phyloP scores from a whole-genome alignment of 345 rosid species.

The Lumnitzera racemosa region DNA sequence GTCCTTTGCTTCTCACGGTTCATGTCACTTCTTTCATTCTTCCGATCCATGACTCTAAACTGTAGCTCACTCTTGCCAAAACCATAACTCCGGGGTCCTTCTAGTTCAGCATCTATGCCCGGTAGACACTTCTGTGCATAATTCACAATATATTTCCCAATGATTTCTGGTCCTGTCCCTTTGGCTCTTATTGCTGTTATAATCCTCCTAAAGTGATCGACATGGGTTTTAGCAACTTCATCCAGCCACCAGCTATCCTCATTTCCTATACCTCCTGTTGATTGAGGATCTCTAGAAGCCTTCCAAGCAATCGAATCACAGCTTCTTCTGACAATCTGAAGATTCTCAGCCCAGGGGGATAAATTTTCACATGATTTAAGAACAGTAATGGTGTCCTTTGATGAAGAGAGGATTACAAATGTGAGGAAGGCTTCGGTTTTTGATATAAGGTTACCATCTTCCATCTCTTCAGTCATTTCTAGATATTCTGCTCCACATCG shows the following conservation, averaged over 20 bases:
- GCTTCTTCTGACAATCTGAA: conserved; percentile 78
- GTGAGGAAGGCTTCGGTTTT: conserved; percentile 83
- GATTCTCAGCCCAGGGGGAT: conserved; percentile 88
- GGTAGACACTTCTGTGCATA: conserved; percentile 56
- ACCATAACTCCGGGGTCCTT: conserved; percentile 54
- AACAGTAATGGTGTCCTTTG: conserved; percentile 73
- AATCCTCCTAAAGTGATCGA: conserved; percentile 72
- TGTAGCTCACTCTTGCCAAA: conserved; percentile 54
- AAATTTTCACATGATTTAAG: conserved; percentile 59
- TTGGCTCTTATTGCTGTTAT: conserved; percentile 50
- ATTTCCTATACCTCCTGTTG: conserved; percentile 18
- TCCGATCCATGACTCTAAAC: conserved; percentile 34
- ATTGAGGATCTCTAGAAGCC: conserved; percentile 38
- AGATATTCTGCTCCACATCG: conserved; percentile 79
- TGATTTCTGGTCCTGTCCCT: conserved; percentile 41
- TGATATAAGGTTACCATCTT: conserved; percentile 71
- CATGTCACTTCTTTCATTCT: conserved; percentile 27
- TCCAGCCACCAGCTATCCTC: conserved; percentile 38
- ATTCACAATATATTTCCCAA: conserved; percentile 50
- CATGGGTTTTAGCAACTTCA: conserved; percentile 45
- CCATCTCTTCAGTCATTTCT: conserved; percentile 81
- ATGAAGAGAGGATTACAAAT: conserved; percentile 62
- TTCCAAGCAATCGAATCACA: conserved; percentile 79
- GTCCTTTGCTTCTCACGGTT: conserved; percentile 44
- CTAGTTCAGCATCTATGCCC: conserved; percentile 40